phyloP scores from a whole-genome alignment of 2,329 filamentous ascomycete genomes.

The Apiospora sp. region DNA sequence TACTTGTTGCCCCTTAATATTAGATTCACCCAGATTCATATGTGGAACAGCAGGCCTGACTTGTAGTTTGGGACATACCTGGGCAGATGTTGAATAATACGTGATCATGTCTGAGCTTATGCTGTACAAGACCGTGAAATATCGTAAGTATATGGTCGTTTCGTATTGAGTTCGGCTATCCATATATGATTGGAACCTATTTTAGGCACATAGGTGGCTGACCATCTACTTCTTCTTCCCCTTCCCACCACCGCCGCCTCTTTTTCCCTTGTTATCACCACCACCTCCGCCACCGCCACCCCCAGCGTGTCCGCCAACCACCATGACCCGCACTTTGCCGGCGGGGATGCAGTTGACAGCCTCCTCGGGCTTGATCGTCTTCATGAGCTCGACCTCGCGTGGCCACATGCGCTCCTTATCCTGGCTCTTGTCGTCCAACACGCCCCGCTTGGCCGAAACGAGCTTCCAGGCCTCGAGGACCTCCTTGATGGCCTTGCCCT shows the following conservation, averaged over 20 bases:
- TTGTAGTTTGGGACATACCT: too few relatives aligned
- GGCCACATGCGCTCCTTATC: conserved; percentile 84
- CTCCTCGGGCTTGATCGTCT: conserved; percentile 82
- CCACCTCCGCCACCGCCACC: conserved; percentile 49
- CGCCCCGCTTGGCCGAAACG: conserved; percentile 65
- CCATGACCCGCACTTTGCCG: conserved; percentile 80
- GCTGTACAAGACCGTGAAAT: too few relatives aligned
- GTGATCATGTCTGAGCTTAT: too few relatives aligned
- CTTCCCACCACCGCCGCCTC: conserved; percentile 48
- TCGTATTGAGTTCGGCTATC: neutral
- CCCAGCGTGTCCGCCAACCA: conserved; percentile 63
- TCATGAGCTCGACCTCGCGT: conserved; percentile 84
- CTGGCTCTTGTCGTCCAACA: conserved; percentile 65
- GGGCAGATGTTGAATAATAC: too few relatives aligned
- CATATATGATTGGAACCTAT: neutral
- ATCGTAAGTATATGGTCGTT: neutral
- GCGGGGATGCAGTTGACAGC: conserved; percentile 83
- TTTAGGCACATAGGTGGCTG: neutral
- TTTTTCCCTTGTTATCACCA: conserved; percentile 45
- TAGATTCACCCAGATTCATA: too few relatives aligned
- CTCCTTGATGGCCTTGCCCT: conserved; percentile 93
- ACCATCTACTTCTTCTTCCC: conserved; percentile 51
- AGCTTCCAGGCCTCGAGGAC: conserved; percentile 82
- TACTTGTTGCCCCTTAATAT: too few relatives aligned
- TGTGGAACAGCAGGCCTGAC: too few relatives aligned